Percentiles rank a stretch among this genome's conserved stretches.
phyloP scores from a whole-genome alignment of 164 flowering plant species.

The Stephania cephalantha region DNA sequence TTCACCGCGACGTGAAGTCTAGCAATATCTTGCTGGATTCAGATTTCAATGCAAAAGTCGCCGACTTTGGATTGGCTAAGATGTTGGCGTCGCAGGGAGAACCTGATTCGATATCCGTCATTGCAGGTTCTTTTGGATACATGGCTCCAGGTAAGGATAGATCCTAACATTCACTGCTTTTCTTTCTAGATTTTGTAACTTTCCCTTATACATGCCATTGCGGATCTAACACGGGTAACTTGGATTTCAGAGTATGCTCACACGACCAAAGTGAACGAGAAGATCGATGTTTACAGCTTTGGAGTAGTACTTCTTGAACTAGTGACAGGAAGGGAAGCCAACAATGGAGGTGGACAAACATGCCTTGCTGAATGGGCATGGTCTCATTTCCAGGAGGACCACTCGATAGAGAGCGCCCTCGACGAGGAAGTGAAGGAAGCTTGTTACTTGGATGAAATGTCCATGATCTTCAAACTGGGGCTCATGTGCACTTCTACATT shows the following conservation, averaged over 20 bases:
- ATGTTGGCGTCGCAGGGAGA: slow-evolving; percentile 37
- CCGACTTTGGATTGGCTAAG: slow-evolving; percentile 91
- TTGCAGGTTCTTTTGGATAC: slow-evolving; percentile 87
- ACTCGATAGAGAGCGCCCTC: slow-evolving; percentile 26
- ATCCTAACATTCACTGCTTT: neutral
- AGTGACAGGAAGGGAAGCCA: slow-evolving; percentile 49
- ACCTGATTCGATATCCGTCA: slow-evolving; percentile 50
- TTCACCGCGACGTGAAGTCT: slow-evolving; percentile 83
- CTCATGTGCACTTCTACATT: slow-evolving; percentile 38
- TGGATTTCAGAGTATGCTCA: slow-evolving; percentile 59
- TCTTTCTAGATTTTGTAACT: neutral
- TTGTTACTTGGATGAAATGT: slow-evolving; percentile 41
- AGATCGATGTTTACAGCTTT: slow-evolving; percentile 72
- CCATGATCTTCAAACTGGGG: slow-evolving; percentile 47
- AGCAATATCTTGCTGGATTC: slow-evolving; percentile 84
- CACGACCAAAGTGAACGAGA: slow-evolving; percentile 56
- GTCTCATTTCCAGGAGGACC: slow-evolving; percentile 34
- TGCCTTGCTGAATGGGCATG: slow-evolving; percentile 62
- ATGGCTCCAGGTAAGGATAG: slow-evolving; percentile 68
- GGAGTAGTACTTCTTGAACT: slow-evolving; percentile 78
- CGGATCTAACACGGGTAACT: neutral
- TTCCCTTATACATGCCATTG: neutral
- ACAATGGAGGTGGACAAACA: slow-evolving; percentile 38
- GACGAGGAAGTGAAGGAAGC: slow-evolving; percentile 46
- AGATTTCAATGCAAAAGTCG: slow-evolving; percentile 58